A percentile compares a stretch with the other conserved stretches of the same genome.
Evolutionary conservation across 139 green algal species (phyloP).

Genomic region (Picocystis salinarum): DNA sequence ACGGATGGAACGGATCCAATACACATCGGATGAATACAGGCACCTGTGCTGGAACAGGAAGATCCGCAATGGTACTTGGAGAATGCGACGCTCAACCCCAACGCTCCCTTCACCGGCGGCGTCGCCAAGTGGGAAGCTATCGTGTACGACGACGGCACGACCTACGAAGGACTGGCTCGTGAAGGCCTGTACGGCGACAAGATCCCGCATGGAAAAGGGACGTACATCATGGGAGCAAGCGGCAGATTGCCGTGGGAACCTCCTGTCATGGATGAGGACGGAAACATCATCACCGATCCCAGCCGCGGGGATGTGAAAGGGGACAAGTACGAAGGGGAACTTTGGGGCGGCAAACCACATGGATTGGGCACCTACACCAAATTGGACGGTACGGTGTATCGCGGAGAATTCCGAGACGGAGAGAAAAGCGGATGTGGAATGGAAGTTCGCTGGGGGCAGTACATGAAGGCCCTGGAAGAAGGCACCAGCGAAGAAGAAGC

Average conservation of each 20-base stretch:
- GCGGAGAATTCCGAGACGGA: not conserved
- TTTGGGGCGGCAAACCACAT: not conserved
- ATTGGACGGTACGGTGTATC: not conserved
- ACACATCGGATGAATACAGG: no score
- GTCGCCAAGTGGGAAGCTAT: not conserved
- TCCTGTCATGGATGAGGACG: slow-evolving; percentile 2
- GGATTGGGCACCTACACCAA: not conserved
- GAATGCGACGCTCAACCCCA: not conserved
- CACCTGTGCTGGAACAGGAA: no score
- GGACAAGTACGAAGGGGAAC: slow-evolving; percentile 1
- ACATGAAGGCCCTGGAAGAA: not conserved
- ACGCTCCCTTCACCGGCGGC: not conserved
- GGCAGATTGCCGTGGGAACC: no score
- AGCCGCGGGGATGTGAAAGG: not conserved
- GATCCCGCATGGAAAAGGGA: slow-evolving; percentile 1
- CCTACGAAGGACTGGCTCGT: slow-evolving; percentile 3
- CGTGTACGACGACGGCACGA: slow-evolving; percentile 1
- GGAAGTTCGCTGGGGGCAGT: not conserved
- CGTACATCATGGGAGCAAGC: not conserved
- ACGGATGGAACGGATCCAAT: no score
- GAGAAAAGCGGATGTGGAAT: slow-evolving; percentile 1
- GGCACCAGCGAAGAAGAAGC: not conserved
- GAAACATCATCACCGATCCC: not conserved
- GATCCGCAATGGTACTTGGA: no score
- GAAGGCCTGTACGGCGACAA: not conserved